Evolutionary conservation across 1,284 basidiomycete species (phyloP).

Genomic region (Ceratobasidium sp.): DNA sequence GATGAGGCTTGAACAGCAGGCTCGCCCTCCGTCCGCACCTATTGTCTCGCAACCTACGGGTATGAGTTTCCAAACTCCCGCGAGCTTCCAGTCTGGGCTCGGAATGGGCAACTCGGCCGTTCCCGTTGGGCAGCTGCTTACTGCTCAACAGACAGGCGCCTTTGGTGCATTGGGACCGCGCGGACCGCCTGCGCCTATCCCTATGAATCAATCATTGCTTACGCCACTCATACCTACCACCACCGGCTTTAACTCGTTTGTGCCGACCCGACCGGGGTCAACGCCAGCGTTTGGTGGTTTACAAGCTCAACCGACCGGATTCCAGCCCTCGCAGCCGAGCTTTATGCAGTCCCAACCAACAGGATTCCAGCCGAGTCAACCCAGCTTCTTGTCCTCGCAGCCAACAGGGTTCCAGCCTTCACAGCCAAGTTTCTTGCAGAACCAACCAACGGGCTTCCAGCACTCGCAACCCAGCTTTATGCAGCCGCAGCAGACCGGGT

Average conservation of each 20-base stretch:
- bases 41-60: conserved; percentile 53
- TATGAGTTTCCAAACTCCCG: conserved; percentile 56
- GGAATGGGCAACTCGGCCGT: conserved; percentile 79
- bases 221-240: conserved; percentile 91
- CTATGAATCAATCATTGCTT: conserved; percentile 86
- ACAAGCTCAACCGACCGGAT: conserved; percentile 53
- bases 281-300: conserved; percentile 47
- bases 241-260: conserved; percentile 84
- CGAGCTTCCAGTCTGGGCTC: conserved; percentile 73
- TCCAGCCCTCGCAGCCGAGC: conserved; percentile 50
- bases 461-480: conserved; percentile 35
- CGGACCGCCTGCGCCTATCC: conserved; percentile 92
- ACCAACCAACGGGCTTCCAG: conserved; percentile 52
- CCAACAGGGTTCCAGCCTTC: conserved; percentile 64
- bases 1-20: conserved; percentile 43
- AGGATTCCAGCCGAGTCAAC: conserved; percentile 66
- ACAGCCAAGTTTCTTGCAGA: conserved; percentile 49
- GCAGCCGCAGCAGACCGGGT: conserved; percentile 52
- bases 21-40: conserved; percentile 51
- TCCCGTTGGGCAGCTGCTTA: conserved; percentile 76
- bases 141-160: conserved; percentile 71
- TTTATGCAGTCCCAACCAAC: conserved; percentile 54
- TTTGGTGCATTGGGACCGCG: conserved; percentile 72
- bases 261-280: conserved; percentile 76
- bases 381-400: conserved; percentile 68